These are phyloP conservation scores for Amauroascus verrucosus DNA, from an alignment of 2,329 filamentous ascomycete species.

Conservation along the genomic window DNA sequence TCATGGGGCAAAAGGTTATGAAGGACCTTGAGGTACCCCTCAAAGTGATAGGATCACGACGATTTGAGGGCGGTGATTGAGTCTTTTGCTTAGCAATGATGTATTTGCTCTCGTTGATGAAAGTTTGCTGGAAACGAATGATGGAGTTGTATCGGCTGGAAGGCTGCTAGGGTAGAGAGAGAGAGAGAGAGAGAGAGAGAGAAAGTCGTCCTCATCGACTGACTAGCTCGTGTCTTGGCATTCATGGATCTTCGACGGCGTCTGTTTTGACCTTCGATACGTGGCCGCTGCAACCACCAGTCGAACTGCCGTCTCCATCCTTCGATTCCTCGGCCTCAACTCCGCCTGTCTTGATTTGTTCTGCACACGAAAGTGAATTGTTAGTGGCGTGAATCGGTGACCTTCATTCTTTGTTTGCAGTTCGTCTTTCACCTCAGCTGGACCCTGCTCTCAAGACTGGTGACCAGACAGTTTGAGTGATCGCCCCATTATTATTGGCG, in stretches of 20 bases:
- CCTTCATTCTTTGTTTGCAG: slow-evolving; percentile 5
- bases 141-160: too few species aligned
- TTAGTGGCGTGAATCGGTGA: slow-evolving; percentile 10
- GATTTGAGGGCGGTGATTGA: too few species aligned
- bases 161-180: not conserved
- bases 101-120: too few species aligned
- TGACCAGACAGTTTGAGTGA: not conserved
- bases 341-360: slow-evolving; percentile 10
- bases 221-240: slow-evolving; percentile 3
- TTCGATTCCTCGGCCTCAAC: slow-evolving; percentile 11
- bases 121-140: too few species aligned
- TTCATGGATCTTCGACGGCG: slow-evolving; percentile 13
- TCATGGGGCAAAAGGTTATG: not conserved
- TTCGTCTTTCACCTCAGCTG: not conserved
- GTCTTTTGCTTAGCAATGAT: too few species aligned
- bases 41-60: too few species aligned
- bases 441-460: not conserved
- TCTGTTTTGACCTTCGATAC: slow-evolving; percentile 17
- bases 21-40: not conserved
- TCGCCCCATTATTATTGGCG: not conserved
- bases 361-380: not conserved
- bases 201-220: not conserved
- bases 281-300: slow-evolving; percentile 19
- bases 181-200: not conserved
- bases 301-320: slow-evolving; percentile 13